A percentile compares a stretch with the other conserved stretches of the same genome.
These are phyloP conservation scores for Argentina anserina DNA, from an alignment of 306 rosid genomes.

Conservation along the genomic window DNA sequence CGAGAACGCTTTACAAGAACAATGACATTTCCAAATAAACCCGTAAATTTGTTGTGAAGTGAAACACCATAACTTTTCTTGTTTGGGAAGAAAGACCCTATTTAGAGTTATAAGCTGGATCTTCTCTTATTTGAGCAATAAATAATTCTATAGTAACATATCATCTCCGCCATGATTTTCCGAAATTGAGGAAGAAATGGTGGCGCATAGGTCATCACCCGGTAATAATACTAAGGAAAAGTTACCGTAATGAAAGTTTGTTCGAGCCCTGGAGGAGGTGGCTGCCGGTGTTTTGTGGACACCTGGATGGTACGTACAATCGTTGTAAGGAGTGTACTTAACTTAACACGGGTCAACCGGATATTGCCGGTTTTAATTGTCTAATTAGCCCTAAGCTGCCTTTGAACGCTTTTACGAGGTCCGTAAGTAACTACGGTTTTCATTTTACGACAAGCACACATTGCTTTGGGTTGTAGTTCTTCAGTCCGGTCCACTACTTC, in stretches of 20 bases:
- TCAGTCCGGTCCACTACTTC: too few species aligned
- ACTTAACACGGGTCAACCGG: conserved; percentile 57
- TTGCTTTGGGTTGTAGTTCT: not conserved
- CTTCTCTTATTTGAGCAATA: too few species aligned
- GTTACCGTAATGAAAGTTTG: not conserved
- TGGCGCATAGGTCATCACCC: conserved; percentile 20
- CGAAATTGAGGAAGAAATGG: not conserved
- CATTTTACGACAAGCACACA: conserved; percentile 42
- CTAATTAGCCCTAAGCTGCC: too few species aligned
- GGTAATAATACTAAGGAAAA: conserved; percentile 31
- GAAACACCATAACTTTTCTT: too few species aligned
- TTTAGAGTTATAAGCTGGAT: too few species aligned
- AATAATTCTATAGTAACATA: too few species aligned
- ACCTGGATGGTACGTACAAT: conserved; percentile 41
- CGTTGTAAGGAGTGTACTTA: conserved; percentile 32
- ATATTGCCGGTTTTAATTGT: conserved; percentile 59
- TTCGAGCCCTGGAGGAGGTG: too few species aligned
- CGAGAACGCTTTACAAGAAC: too few species aligned
- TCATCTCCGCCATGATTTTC: not conserved
- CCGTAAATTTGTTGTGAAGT: not conserved
- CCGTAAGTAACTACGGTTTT: conserved; percentile 29
- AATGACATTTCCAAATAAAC: too few species aligned
- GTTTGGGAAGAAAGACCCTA: too few species aligned
- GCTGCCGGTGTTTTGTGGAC: conserved; percentile 58
- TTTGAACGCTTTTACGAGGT: too few species aligned